phyloP scores from a whole-genome alignment of 2,329 filamentous ascomycete genomes.

The Colletotrichum sp. region DNA sequence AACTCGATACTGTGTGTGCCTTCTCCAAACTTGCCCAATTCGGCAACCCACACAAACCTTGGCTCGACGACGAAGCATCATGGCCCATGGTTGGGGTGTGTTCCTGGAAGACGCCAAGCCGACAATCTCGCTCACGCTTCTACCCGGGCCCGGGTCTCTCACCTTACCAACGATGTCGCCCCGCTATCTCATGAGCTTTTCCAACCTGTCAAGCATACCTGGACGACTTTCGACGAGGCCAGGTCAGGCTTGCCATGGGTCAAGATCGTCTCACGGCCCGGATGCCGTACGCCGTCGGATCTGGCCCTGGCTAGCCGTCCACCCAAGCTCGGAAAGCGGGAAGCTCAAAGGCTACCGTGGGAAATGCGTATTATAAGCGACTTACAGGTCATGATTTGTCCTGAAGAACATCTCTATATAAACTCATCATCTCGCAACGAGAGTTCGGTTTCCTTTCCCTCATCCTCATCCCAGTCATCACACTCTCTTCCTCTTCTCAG shows the following conservation, averaged over 20 bases:
- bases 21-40: conserved; percentile 8
- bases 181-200: not conserved
- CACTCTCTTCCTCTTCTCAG: not conserved
- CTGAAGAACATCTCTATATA: conserved; percentile 1
- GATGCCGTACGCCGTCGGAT: conserved; percentile 10
- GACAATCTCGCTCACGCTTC: not conserved
- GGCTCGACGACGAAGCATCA: conserved; percentile 17
- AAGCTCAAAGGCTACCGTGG: not conserved
- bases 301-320: not conserved
- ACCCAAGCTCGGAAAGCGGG: not conserved
- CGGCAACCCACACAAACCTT: not conserved
- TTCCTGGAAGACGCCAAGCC: not conserved
- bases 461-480: not conserved
- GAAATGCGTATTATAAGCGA: not conserved
- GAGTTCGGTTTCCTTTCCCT: not conserved
- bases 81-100: not conserved
- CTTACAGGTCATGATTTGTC: not conserved
- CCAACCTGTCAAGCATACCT: not conserved
- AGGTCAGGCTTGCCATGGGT: not conserved
- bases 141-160: not conserved
- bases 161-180: not conserved
- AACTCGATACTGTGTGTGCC: not conserved
- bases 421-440: not conserved
- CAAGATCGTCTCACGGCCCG: conserved; percentile 9
- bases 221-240: not conserved